A percentile compares a stretch with the other conserved stretches of the same genome.
Conservation (phyloP, 441 rosid species). For the Erodium chrysanthum region DNA sequence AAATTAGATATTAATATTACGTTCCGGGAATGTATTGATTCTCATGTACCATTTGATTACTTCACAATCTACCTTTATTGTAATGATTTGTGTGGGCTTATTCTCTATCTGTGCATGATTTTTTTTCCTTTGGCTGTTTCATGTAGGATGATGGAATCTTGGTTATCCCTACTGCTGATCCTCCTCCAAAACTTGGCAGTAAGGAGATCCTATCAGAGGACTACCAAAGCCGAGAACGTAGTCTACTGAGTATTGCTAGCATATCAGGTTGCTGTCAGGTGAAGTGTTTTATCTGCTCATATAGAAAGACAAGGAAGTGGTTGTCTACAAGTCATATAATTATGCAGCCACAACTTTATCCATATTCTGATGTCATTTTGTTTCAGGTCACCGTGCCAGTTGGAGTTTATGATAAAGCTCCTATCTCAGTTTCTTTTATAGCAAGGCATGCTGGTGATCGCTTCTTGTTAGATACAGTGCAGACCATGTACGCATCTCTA, state of each 20-base stretch:
- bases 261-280: conserved; percentile 98
- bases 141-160: conserved; percentile 82
- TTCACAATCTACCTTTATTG: neutral
- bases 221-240: conserved; percentile 41
- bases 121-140: conserved; percentile 10
- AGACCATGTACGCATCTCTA: conserved; percentile 52
- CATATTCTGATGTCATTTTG: conserved; percentile 12
- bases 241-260: conserved; percentile 81
- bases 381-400: conserved; percentile 77
- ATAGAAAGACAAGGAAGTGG: neutral
- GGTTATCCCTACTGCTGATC: conserved; percentile 65
- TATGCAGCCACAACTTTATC: neutral
- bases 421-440: conserved; percentile 77
- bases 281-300: conserved; percentile 2
- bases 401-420: conserved; percentile 68
- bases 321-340: neutral
- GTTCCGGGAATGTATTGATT: neutral
- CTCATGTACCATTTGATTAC: neutral
- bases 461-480: conserved; percentile 69
- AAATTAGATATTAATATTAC: neutral
- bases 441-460: conserved; percentile 86
- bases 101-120: neutral
- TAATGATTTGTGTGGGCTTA: neutral
- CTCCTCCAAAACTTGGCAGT: conserved; percentile 77
- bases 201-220: conserved; percentile 68